phyloP scores from a whole-genome alignment of 371 early-diverging fungal genomes.

The Circinella minor region DNA sequence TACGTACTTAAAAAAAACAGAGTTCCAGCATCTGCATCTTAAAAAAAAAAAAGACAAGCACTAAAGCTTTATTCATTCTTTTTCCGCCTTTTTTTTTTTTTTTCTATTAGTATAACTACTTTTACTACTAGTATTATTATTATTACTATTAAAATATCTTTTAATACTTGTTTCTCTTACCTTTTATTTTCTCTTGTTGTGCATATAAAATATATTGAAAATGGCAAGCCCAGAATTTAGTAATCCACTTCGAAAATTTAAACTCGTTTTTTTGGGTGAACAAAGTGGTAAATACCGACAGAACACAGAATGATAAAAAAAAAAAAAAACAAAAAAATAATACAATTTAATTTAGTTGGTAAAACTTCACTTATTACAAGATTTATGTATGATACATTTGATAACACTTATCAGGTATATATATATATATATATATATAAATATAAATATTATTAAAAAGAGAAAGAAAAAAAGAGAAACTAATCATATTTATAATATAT shows the following conservation, averaged over 20 bases:
- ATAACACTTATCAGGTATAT: slow-evolving; percentile 83
- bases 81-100: neutral
- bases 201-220: neutral
- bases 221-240: slow-evolving; percentile 47
- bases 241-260: slow-evolving; percentile 87
- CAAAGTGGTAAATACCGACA: slow-evolving; percentile 82
- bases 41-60: too few species aligned
- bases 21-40: too few species aligned
- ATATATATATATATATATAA: neutral
- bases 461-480: neutral
- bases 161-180: neutral
- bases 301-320: neutral
- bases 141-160: neutral
- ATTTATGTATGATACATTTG: slow-evolving; percentile 98
- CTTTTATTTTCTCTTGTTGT: neutral
- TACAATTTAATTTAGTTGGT: slow-evolving; percentile 69
- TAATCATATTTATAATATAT: neutral
- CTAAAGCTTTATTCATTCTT: neutral
- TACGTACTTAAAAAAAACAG: too few species aligned
- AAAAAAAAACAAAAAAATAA: slow-evolving; percentile 1
- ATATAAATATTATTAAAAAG: neutral
- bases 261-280: slow-evolving; percentile 95
- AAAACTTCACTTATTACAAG: slow-evolving; percentile 98
- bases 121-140: neutral
- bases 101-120: neutral